Evolutionary conservation across 2,329 filamentous ascomycete species (phyloP).

Genomic region (Coniella vitis): DNA sequence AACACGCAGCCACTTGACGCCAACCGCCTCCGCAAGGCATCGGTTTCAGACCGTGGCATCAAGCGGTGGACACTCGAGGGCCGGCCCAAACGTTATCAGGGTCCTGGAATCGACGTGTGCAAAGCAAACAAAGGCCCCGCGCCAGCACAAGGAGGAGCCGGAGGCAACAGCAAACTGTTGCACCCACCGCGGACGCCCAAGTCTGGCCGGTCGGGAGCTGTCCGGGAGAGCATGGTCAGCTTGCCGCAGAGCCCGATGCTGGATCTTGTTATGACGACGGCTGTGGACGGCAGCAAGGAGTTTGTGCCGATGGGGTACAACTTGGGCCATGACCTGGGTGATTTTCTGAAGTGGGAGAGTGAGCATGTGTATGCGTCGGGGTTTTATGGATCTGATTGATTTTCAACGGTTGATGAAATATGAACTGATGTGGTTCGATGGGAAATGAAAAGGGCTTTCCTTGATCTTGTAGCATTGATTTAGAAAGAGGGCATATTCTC

Average conservation of each 20-base stretch:
- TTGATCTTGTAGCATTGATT: no score
- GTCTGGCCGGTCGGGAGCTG: conserved; percentile 12
- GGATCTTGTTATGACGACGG: conserved; percentile 35
- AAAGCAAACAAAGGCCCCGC: conserved; percentile 21
- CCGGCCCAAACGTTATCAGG: conserved; percentile 25
- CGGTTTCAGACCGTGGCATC: conserved; percentile 19
- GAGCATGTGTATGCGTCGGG: conserved; percentile 37
- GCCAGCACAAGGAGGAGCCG: conserved; percentile 13
- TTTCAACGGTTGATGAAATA: background rate
- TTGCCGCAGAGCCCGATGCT: conserved; percentile 46
- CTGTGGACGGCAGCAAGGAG: conserved; percentile 31
- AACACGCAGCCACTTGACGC: conserved; percentile 19
- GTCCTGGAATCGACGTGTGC: conserved; percentile 18
- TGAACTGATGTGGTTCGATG: background rate
- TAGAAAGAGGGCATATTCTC: no score
- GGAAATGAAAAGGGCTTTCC: background rate
- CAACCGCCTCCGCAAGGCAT: conserved; percentile 23
- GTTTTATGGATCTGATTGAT: conserved; percentile 20
- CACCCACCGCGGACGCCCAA: conserved; percentile 2
- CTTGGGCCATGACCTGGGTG: conserved; percentile 50
- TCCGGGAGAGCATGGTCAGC: conserved; percentile 32
- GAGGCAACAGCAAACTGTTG: no score
- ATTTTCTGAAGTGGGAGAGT: conserved; percentile 52
- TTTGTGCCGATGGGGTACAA: conserved; percentile 54
- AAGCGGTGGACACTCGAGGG: conserved; percentile 32